Evolutionary conservation across 2,329 filamentous ascomycete species (phyloP).

Genomic region (Cucurbitaria berberidis): DNA sequence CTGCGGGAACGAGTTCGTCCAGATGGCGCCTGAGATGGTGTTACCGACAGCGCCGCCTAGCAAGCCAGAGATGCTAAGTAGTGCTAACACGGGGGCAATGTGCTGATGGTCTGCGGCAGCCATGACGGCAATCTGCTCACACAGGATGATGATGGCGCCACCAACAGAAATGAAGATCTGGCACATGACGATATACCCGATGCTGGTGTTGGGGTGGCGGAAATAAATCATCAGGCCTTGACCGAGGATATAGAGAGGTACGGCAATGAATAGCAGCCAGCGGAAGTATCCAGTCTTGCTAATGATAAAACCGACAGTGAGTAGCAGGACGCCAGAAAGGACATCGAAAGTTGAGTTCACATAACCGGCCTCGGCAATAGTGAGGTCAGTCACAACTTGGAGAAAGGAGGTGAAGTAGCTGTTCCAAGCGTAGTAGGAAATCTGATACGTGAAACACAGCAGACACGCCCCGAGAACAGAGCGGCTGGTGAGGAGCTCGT

Average conservation of each 20-base stretch:
- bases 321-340: conserved; percentile 26
- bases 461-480: conserved; percentile 66
- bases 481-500: conserved; percentile 65
- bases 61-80: conserved; percentile 65
- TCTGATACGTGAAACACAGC: conserved; percentile 60
- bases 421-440: conserved; percentile 52
- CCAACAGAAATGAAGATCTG: conserved; percentile 18
- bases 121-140: conserved; percentile 57
- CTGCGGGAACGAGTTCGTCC: conserved; percentile 59
- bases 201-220: conserved; percentile 46
- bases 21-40: conserved; percentile 65
- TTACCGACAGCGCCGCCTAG: conserved; percentile 65
- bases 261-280: conserved; percentile 58
- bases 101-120: conserved; percentile 57
- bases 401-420: conserved; percentile 48
- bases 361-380: conserved; percentile 37
- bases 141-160: conserved; percentile 64
- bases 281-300: conserved; percentile 26
- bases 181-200: conserved; percentile 25
- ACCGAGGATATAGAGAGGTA: conserved; percentile 63
- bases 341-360: conserved; percentile 45
- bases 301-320: conserved; percentile 25
- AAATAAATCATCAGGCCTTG: conserved; percentile 63
- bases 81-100: conserved; percentile 65
- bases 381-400: conserved; percentile 44